phyloP scores from a whole-genome alignment of 352 stramenopile genomes.

The Pythium phragmitis region DNA sequence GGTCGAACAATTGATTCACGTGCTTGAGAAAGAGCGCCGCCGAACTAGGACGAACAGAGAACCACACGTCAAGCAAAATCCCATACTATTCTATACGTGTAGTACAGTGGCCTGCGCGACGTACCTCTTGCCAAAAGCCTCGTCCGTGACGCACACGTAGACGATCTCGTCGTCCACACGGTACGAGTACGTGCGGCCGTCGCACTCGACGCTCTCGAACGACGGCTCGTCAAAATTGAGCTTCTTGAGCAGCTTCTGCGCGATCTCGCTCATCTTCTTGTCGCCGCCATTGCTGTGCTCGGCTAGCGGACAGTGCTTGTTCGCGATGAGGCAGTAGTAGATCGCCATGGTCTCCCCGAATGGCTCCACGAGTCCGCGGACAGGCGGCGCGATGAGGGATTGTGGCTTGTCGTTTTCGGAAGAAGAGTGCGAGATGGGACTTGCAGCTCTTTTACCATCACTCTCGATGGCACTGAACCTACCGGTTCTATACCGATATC shows the following conservation, averaged over 20 bases:
- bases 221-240: constrained; percentile 71
- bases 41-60: constrained; percentile 34
- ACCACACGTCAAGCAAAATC: neutral
- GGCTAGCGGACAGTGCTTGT: constrained; percentile 73
- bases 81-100: no score
- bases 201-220: constrained; percentile 79
- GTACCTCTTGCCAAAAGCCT: constrained; percentile 76
- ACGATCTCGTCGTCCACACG: constrained; percentile 81
- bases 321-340: constrained; percentile 87
- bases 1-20: constrained; percentile 86
- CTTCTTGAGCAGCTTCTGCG: constrained; percentile 85
- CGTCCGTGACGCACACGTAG: constrained; percentile 84
- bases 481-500: constrained; percentile 9
- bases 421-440: constrained; percentile 9
- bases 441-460: constrained; percentile 12
- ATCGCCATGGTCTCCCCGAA: constrained; percentile 50
- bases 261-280: constrained; percentile 87
- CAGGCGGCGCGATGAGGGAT: neutral
- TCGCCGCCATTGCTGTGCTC: constrained; percentile 82
- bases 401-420: neutral
- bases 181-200: constrained; percentile 85
- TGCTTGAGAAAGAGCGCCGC: constrained; percentile 82
- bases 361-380: neutral
- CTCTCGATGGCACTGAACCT: constrained; percentile 15
- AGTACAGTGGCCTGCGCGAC: no score